phyloP scores from a whole-genome alignment of 1,284 basidiomycete genomes.

The Malassezia cuniculi region DNA sequence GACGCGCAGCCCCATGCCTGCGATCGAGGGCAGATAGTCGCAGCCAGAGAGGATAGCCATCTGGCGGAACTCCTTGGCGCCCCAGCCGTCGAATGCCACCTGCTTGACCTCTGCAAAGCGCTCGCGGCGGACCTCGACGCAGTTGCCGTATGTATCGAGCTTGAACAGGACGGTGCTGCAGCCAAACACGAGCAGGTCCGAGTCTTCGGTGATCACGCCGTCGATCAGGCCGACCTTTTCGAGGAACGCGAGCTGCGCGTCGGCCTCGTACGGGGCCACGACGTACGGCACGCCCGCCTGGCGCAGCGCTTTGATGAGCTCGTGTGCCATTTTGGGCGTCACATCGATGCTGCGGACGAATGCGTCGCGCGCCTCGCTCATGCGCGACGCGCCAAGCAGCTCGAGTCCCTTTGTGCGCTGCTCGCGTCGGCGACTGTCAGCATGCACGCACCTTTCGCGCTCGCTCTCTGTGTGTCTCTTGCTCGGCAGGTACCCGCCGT shows the following conservation, averaged over 20 bases:
- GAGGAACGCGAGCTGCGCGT: slow-evolving; percentile 87
- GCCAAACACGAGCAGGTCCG: slow-evolving; percentile 91
- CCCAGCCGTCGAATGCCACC: slow-evolving; percentile 75
- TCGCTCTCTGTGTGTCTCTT: slow-evolving; percentile 80
- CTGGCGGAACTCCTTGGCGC: slow-evolving; percentile 71
- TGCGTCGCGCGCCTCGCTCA: slow-evolving; percentile 66
- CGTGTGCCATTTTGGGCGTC: slow-evolving; percentile 91
- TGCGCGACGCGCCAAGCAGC: slow-evolving; percentile 63
- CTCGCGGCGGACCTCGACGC: slow-evolving; percentile 64
- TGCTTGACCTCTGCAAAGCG: slow-evolving; percentile 63
- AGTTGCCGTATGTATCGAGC: slow-evolving; percentile 50
- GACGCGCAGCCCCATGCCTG: slow-evolving; percentile 57
- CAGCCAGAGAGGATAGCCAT: slow-evolving; percentile 97
- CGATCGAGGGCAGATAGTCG: slow-evolving; percentile 58
- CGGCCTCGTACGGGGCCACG: slow-evolving; percentile 96
- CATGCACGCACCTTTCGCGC: slow-evolving; percentile 1
- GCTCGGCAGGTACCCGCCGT: slow-evolving; percentile 85
- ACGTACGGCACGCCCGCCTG: slow-evolving; percentile 52
- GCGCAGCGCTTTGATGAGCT: slow-evolving; percentile 72
- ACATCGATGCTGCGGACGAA: slow-evolving; percentile 89
- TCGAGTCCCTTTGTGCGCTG: slow-evolving; percentile 56
- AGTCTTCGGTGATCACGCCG: slow-evolving; percentile 93
- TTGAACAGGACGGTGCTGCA: slow-evolving; percentile 56
- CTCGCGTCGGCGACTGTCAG: slow-evolving; percentile 51
- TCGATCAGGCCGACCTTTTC: slow-evolving; percentile 72